phyloP scores from a whole-genome alignment of 202 grass and related monocot species.

The Brachypodium distachyon region DNA sequence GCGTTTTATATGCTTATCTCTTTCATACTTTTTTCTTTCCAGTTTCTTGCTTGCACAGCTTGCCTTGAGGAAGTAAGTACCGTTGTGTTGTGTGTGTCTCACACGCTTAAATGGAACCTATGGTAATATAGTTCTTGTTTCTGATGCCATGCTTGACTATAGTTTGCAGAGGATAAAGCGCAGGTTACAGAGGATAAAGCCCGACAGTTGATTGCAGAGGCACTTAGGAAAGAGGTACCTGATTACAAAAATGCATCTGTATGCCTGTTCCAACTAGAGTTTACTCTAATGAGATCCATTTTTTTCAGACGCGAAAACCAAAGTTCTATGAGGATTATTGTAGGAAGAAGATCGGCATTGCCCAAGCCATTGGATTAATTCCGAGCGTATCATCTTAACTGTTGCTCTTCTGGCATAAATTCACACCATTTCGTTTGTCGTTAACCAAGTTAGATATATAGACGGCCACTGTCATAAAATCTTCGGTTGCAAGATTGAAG shows the following conservation, averaged over 20 bases:
- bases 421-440: too few species aligned
- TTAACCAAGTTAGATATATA: not conserved
- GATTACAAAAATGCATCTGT: not conserved
- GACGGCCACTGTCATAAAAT: not conserved
- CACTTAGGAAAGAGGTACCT: not conserved
- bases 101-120: not conserved
- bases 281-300: not conserved
- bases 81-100: not conserved
- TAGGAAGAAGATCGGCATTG: not conserved
- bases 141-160: not conserved
- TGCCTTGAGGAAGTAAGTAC: not conserved
- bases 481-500: too few species aligned
- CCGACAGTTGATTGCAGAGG: not conserved
- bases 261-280: not conserved
- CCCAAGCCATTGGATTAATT: not conserved
- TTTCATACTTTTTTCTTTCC: not conserved
- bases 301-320: not conserved
- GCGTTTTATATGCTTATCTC: too few species aligned
- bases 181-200: not conserved
- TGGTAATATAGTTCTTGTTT: not conserved
- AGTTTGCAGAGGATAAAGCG: not conserved
- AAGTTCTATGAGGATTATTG: not conserved
- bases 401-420: not conserved
- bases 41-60: not conserved
- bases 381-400: not conserved